phyloP scores from a whole-genome alignment of 2,329 filamentous ascomycete species.

The Rasamsonia emersonii region DNA sequence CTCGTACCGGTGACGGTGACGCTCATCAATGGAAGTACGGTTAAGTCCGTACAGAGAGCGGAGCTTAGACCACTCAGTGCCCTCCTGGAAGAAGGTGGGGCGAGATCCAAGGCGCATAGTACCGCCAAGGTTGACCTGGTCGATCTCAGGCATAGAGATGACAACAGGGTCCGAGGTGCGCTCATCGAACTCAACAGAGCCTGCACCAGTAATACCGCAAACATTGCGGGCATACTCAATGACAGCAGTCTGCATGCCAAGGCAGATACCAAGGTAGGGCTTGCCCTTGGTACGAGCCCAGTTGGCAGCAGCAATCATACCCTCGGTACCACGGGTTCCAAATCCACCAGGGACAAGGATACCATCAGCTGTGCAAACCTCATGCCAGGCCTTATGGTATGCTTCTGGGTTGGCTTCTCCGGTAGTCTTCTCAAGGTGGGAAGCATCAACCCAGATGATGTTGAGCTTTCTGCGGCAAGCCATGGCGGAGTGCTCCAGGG shows the following conservation, averaged over 20 bases:
- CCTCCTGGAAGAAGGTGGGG: conserved; percentile 64
- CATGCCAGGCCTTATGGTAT: conserved; percentile 40
- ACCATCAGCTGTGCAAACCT: conserved; percentile 57
- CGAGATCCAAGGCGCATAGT: conserved; percentile 80
- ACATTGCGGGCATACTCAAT: conserved; percentile 77
- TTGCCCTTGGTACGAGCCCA: conserved; percentile 76
- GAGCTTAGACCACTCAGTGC: conserved; percentile 69
- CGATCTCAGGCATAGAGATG: conserved; percentile 87
- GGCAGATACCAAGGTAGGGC: conserved; percentile 81
- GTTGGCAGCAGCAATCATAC: conserved; percentile 80
- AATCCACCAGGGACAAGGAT: conserved; percentile 63
- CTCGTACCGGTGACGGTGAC: conserved; percentile 84
- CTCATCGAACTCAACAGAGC: conserved; percentile 47
- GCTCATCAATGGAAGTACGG: conserved; percentile 52
- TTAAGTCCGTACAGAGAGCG: conserved; percentile 60
- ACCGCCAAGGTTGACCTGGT: conserved; percentile 67
- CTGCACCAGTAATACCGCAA: conserved; percentile 52
- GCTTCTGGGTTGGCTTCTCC: conserved; percentile 56
- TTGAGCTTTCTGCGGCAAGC: conserved; percentile 69
- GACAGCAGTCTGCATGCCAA: conserved; percentile 88
- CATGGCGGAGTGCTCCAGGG: conserved; percentile 88
- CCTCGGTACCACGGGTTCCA: conserved; percentile 70
- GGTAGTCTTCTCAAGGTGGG: conserved; percentile 65
- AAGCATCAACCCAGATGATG: conserved; percentile 75
- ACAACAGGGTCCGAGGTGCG: conserved; percentile 60